phyloP scores from a whole-genome alignment of 331 rosid genomes.

The Stylosanthes scabra region DNA sequence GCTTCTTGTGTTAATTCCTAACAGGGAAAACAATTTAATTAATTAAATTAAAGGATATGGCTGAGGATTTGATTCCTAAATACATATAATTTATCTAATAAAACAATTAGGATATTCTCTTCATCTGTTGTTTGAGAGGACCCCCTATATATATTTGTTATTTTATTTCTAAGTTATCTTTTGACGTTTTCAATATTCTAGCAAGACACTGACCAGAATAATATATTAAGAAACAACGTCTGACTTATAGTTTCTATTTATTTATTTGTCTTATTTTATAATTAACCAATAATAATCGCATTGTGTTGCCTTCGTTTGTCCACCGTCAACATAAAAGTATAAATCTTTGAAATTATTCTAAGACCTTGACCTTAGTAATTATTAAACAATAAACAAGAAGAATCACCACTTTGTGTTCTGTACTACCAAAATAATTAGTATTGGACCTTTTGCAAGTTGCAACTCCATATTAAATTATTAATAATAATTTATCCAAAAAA shows the following conservation, averaged over 20 bases:
- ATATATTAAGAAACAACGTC: slow-evolving; percentile 44
- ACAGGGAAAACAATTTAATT: slow-evolving; percentile 14
- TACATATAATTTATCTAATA: slow-evolving; percentile 31
- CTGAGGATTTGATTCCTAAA: slow-evolving; percentile 47
- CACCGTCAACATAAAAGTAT: slow-evolving; percentile 44
- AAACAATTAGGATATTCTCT: slow-evolving; percentile 22
- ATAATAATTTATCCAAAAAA: too few relatives aligned
- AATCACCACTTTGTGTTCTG: slow-evolving; percentile 2
- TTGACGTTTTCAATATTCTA: slow-evolving; percentile 22
- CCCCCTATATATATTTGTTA: slow-evolving; percentile 5
- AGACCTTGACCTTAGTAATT: slow-evolving; percentile 30
- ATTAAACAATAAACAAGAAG: background rate
- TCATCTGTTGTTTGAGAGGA: slow-evolving; percentile 25
- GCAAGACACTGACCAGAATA: slow-evolving; percentile 25
- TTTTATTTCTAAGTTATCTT: background rate
- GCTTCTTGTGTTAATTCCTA: background rate
- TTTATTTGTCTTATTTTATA: background rate
- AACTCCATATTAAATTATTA: slow-evolving; percentile 22
- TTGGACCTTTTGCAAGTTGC: slow-evolving; percentile 41
- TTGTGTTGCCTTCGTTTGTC: slow-evolving; percentile 30
- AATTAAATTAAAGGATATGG: slow-evolving; percentile 39
- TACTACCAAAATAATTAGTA: background rate
- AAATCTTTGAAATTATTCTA: slow-evolving; percentile 28
- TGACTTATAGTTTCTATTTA: background rate
- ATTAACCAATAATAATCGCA: background rate